Evolutionary conservation across 2,329 filamentous ascomycete genomes (phyloP).

Genomic region (Fusarium equiseti): DNA sequence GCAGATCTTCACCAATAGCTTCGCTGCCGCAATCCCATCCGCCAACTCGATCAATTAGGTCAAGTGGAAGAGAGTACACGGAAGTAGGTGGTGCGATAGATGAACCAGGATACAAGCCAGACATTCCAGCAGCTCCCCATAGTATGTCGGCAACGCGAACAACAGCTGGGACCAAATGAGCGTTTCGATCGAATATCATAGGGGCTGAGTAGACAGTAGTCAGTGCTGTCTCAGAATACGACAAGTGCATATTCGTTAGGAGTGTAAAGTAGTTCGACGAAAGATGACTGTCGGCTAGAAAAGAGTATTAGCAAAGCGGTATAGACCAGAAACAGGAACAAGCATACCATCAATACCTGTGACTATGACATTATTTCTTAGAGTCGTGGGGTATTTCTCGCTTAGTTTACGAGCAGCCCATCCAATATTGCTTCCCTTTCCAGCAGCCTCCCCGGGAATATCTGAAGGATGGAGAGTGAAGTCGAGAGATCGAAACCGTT

Average conservation of each 20-base stretch:
- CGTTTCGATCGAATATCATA: conserved; percentile 80
- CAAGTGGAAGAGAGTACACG: conserved; percentile 77
- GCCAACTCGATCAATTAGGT: conserved; percentile 74
- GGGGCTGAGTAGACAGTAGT: conserved; percentile 77
- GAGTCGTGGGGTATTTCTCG: conserved; percentile 66
- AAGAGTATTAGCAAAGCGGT: conserved; percentile 14
- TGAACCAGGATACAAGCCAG: conserved; percentile 73
- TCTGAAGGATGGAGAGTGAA: conserved; percentile 75
- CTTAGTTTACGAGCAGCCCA: conserved; percentile 77
- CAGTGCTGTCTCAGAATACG: conserved; percentile 68
- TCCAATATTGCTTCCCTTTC: conserved; percentile 80
- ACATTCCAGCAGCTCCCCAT: conserved; percentile 78
- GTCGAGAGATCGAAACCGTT: conserved; percentile 74
- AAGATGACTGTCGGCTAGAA: conserved; percentile 76
- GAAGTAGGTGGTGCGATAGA: conserved; percentile 77
- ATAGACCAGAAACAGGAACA: background rate
- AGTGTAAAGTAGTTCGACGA: conserved; percentile 75
- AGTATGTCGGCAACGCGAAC: conserved; percentile 79
- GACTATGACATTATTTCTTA: conserved; percentile 72
- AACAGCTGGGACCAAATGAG: conserved; percentile 73
- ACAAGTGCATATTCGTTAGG: conserved; percentile 72
- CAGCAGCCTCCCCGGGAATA: conserved; percentile 75
- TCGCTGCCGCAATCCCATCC: conserved; percentile 79
- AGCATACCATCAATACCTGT: conserved; percentile 79
- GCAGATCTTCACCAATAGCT: conserved; percentile 80